These are phyloP conservation scores for Tricholoma bakamatsutake DNA, from an alignment of 768 basidiomycete species.

Conservation along the genomic window DNA sequence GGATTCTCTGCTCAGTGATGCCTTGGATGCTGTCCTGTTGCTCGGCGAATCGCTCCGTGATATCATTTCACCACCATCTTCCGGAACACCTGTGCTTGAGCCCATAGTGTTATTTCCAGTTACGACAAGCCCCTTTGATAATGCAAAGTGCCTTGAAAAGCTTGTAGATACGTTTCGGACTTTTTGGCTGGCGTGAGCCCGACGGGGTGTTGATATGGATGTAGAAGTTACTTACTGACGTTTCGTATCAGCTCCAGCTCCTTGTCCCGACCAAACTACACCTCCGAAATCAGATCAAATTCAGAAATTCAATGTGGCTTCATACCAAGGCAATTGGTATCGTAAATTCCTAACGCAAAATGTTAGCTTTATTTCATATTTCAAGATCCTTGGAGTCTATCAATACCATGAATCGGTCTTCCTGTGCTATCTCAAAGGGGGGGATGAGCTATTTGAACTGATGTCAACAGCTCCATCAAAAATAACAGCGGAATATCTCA, in stretches of 20 bases:
- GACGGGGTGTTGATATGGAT: not conserved
- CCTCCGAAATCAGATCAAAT: conserved; percentile 1
- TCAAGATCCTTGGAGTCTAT: not conserved
- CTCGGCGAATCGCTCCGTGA: conserved; percentile 38
- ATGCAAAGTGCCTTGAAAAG: conserved; percentile 50
- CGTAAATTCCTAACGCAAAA: conserved; percentile 50
- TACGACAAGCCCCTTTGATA: conserved; percentile 35
- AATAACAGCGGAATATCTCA: conserved; percentile 14
- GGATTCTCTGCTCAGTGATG: not conserved
- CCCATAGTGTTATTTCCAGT: conserved; percentile 25
- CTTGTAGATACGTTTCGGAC: conserved; percentile 49
- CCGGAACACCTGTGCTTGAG: conserved; percentile 18
- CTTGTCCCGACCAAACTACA: conserved; percentile 63
- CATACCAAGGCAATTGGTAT: conserved; percentile 59
- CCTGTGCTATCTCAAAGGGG: conserved; percentile 55
- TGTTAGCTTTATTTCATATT: not conserved
- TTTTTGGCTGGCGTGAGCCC: conserved; percentile 7
- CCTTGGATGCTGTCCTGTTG: conserved; percentile 1
- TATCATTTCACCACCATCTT: conserved; percentile 37
- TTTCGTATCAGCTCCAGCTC: conserved; percentile 64
- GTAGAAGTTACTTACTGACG: conserved; percentile 42
- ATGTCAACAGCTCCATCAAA: not conserved
- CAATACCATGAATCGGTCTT: conserved; percentile 60
- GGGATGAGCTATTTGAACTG: conserved; percentile 49
- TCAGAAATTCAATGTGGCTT: not conserved